A percentile compares a stretch with the other conserved stretches of the same genome.
Conservation (phyloP, 768 basidiomycete genomes). For the Artomyces pyxidatus region DNA sequence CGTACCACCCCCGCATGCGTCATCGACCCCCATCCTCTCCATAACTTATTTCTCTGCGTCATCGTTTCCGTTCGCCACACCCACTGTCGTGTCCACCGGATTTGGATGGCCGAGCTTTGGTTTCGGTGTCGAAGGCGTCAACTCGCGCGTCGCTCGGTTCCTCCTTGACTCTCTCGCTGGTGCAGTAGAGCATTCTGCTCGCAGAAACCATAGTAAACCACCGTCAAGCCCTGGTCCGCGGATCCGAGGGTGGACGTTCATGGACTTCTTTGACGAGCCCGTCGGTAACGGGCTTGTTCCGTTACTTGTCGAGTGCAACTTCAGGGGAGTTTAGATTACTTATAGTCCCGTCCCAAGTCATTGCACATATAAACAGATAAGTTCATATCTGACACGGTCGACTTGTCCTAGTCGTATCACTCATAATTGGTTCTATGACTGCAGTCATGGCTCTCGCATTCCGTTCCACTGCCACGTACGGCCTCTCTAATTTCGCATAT, state of each 20-base stretch:
- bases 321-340: no score
- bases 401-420: no score
- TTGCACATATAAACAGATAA: no score
- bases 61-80: constrained; percentile 73
- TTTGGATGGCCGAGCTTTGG: constrained; percentile 75
- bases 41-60: constrained; percentile 81
- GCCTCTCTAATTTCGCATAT: no score
- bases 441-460: no score
- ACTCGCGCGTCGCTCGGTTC: constrained; percentile 67
- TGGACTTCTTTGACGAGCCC: constrained; percentile 69
- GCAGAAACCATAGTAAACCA: not conserved
- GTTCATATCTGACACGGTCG: no score
- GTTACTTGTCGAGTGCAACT: constrained; percentile 74
- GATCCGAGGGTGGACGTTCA: constrained; percentile 66
- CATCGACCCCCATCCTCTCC: constrained; percentile 40
- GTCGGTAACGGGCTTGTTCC: constrained; percentile 43
- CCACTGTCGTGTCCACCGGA: constrained; percentile 69
- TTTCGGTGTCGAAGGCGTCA: constrained; percentile 79
- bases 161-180: constrained; percentile 43
- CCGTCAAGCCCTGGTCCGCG: constrained; percentile 24
- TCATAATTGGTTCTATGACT: no score
- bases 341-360: no score
- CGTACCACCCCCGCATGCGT: constrained; percentile 29
- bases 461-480: no score
- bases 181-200: no score